Base-by-base conservation (phyloP, 2,329 filamentous ascomycete species). In the Colletotrichum sp. region DNA sequence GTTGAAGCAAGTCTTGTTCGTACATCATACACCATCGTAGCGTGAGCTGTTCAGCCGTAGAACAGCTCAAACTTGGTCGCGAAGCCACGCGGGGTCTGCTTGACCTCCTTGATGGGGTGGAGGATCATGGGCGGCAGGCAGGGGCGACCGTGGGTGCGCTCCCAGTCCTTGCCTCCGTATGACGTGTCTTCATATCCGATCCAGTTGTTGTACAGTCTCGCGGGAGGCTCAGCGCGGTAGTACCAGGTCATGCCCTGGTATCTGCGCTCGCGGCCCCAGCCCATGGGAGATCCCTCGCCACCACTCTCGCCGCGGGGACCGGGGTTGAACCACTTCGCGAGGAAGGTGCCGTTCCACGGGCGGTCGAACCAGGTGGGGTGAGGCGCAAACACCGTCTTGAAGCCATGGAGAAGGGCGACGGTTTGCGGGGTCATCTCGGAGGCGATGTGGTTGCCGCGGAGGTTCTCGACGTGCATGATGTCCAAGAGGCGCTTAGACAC, bases 361-460 rank as follows among this genome's bases (percentile, higher is more conserved):
- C 94, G 91, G 83, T 96, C 94, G 80, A 95, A 95, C 83, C 93
- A 96, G 63, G 96, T 91, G 2, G 95, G 94, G 83, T 96, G 94
- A 13, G 95, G 95, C 13, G 92, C 94, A 80, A 93, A 95, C 6
- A 95, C 93, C 6, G 93, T 92, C 85, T 96, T 96, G 65, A 96
- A 87, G 8, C 95, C 94, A 82, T 97, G 94, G 77, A 95, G 91
- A 22, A 96, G 88, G 0, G 94, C 92, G 30, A 93, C 90, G 0
- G 93, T 93, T 71, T 94, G 92, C 1, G 94, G 92, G 76, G 93
- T 94, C 94, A 96, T 96, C 82, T 96, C 95, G 0, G 94, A 94
- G 74, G 93, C 94, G 80, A 96, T 92, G 81, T 95, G 94, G 80
- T 94, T 93, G 77, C 94, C 93, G 16, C 90, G 89, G 77, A 93